Base-by-base conservation (phyloP, 2,329 filamentous ascomycete species). In the Colletotrichum tanaceti region DNA sequence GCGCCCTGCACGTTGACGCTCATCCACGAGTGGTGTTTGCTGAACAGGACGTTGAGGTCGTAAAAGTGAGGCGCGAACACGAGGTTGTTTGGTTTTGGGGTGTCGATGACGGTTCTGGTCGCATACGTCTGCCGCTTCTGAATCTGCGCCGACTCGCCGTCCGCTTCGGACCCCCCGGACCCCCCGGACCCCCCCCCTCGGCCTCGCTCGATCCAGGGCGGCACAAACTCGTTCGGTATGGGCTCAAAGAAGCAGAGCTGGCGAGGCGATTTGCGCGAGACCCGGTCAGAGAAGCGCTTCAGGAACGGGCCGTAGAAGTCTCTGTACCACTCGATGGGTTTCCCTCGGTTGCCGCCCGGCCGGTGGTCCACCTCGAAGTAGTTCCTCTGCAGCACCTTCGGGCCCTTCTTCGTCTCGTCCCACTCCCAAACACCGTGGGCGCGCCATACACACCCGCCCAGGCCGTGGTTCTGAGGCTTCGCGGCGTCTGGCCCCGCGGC, bases 31-130 rank as follows among this genome's bases (percentile, higher is more conserved):
- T 79, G 78, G 20, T 72, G 70, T 57, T 79, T 79, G 70, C 74
- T 77, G 65, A 79, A 82, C 1, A 82, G 66, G 0, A 81, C 80
- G 43, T 82, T 80, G 20, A 82, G 75, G 47, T 82, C 80, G 65
- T 82, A 82, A 66, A 82, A 82, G 66, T 82, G 80, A 5, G 80
- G 80, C 0, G 80, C 79, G 55, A 80, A 82, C 14, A 81, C 79
- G n/a, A 82, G 70, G 68, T 77, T 79, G 13, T 46, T 54, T 1
- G 75, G 79, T 13, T 74, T 75, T 13, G 70, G 68, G 9, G 73
- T 70, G 2, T 73, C 68, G 6, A 79, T 75, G 41, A 75, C 70
- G 0, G 73, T 77, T 39, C 72, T 73, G 44, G 71, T 75, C 32
- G 74, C 74, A 58, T 79, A 77, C 2, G 53, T 72, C 32, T 75